Conservation (phyloP, 371 early-diverging fungal species). For the Coemansia sp. region DNA sequence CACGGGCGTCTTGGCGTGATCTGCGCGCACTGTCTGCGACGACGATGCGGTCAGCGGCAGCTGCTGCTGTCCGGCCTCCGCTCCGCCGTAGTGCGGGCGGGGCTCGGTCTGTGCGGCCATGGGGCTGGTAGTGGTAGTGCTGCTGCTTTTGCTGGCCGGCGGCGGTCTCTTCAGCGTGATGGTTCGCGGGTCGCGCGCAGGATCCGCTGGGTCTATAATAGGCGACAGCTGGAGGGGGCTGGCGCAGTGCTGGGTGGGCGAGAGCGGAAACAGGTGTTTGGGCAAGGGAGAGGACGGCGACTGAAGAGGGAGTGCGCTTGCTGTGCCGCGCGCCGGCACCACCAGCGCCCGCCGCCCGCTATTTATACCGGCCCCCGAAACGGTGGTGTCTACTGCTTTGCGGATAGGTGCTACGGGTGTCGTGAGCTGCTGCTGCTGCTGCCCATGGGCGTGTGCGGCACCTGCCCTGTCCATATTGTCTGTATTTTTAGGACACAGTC, state of each 20-base stretch:
- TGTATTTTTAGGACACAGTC: not conserved
- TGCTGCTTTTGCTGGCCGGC: not conserved
- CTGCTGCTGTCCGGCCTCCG: not conserved
- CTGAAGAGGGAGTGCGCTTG: constrained; percentile 4
- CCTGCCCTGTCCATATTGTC: not conserved
- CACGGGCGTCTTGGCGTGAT: not conserved
- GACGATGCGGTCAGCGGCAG: not conserved
- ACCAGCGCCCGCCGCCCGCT: constrained; percentile 9
- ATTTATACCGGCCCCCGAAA: constrained; percentile 7
- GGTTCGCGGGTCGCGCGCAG: too few relatives aligned
- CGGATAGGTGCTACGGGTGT: not conserved
- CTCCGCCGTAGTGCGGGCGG: not conserved
- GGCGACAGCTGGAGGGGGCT: not conserved
- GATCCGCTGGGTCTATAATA: not conserved
- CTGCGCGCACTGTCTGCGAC: constrained; percentile 4
- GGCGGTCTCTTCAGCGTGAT: not conserved
- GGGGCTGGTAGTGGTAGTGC: not conserved
- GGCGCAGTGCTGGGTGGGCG: not conserved
- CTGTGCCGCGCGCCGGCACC: constrained; percentile 4
- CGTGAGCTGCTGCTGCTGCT: not conserved
- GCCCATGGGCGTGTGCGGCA: not conserved
- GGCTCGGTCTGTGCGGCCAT: not conserved
- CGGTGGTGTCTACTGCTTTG: constrained; percentile 7
- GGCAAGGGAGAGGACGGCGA: constrained; percentile 8
- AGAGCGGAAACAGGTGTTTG: constrained; percentile 10